Evolutionary conservation across 768 basidiomycete species (phyloP).

Genomic region (Termitomyces bulborhizus): DNA sequence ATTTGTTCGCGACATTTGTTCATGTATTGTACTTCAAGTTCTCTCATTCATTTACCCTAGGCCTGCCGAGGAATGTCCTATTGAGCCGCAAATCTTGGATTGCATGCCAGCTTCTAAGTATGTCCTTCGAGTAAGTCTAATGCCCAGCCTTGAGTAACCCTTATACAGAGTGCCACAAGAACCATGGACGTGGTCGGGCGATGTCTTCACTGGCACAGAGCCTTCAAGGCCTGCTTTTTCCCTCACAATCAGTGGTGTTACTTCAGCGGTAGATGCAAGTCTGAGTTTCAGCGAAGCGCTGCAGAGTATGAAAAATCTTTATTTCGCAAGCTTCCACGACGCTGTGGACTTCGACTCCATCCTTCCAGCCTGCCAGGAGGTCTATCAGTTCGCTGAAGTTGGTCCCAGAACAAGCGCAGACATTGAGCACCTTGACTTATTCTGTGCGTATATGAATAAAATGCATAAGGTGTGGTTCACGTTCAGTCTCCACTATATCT

Average conservation of each 20-base stretch:
- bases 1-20: slow-evolving; percentile 21
- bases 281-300: slow-evolving; percentile 45
- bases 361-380: slow-evolving; percentile 41
- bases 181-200: slow-evolving; percentile 63
- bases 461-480: slow-evolving; percentile 33
- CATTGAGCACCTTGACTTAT: slow-evolving; percentile 27
- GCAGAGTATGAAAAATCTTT: slow-evolving; percentile 31
- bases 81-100: slow-evolving; percentile 9
- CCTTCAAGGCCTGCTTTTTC: slow-evolving; percentile 41
- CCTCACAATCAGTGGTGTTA: slow-evolving; percentile 39
- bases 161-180: slow-evolving; percentile 29
- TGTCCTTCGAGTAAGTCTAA: slow-evolving; percentile 4
- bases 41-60: slow-evolving; percentile 8
- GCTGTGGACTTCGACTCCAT: slow-evolving; percentile 39
- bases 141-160: neutral
- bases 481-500: neutral
- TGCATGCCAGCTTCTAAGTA: slow-evolving; percentile 5
- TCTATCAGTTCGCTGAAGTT: slow-evolving; percentile 49
- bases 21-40: neutral
- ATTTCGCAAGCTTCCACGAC: slow-evolving; percentile 42
- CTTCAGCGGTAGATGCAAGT: slow-evolving; percentile 31
- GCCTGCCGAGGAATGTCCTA: slow-evolving; percentile 14
- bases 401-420: slow-evolving; percentile 34
- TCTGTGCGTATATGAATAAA: slow-evolving; percentile 41
- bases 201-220: slow-evolving; percentile 36